Evolutionary conservation across 2,329 filamentous ascomycete genomes (phyloP).

Genomic region (Colletotrichum agaves): DNA sequence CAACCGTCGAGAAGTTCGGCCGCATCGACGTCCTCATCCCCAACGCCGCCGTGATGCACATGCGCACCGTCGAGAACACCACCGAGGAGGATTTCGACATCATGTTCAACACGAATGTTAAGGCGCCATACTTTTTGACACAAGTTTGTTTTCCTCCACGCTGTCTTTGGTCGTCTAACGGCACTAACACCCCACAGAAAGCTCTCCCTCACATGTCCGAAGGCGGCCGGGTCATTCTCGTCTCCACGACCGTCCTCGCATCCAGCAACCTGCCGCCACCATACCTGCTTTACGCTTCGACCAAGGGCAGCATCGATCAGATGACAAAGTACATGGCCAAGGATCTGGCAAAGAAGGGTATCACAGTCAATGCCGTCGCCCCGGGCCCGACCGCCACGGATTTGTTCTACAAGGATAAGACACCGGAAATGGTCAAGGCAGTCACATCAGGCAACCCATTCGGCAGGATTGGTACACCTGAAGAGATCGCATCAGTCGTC

Average conservation of each 20-base stretch:
- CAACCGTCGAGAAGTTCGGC: constrained; percentile 60
- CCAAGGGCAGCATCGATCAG: constrained; percentile 70
- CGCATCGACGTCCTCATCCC: constrained; percentile 69
- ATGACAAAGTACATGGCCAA: constrained; percentile 65
- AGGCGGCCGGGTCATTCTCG: constrained; percentile 61
- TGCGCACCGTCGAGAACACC: constrained; percentile 59
- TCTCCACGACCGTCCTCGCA: constrained; percentile 56
- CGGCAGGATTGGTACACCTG: constrained; percentile 41
- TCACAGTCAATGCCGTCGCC: constrained; percentile 55
- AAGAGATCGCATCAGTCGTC: constrained; percentile 56
- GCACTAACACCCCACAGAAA: constrained; percentile 50
- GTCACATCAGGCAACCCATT: constrained; percentile 44
- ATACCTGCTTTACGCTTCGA: constrained; percentile 64
- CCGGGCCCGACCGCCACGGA: constrained; percentile 64
- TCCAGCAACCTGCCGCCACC: constrained; percentile 52
- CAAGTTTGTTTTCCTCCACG: constrained; percentile 44
- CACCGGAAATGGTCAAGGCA: constrained; percentile 55
- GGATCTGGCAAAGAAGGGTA: constrained; percentile 59
- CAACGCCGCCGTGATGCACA: constrained; percentile 64
- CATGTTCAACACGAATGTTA: constrained; percentile 64
- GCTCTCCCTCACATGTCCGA: constrained; percentile 61
- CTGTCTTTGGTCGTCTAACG: background rate
- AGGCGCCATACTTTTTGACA: constrained; percentile 65
- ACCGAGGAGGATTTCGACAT: constrained; percentile 63
- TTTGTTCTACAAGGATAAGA: constrained; percentile 63